Conservation (phyloP, 345 rosid species). For the Limnanthes douglasii region DNA sequence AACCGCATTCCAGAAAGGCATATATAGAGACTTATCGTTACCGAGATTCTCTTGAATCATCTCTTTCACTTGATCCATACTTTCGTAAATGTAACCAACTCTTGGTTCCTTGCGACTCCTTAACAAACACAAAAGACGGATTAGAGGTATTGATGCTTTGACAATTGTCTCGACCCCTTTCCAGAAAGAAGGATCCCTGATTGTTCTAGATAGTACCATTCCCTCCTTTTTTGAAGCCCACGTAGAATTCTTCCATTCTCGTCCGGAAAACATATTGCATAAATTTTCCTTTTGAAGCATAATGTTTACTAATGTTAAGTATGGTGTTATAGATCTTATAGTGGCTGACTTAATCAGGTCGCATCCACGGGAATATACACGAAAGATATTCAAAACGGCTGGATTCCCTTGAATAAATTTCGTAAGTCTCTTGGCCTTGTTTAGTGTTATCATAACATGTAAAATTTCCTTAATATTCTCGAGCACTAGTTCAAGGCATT, state of each 20-base stretch:
- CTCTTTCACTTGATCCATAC: constrained; percentile 46
- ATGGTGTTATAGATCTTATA: constrained; percentile 20
- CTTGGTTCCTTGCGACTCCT: constrained; percentile 17
- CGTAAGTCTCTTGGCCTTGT: constrained; percentile 21
- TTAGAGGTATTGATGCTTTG: constrained; percentile 31
- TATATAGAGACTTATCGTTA: constrained; percentile 12
- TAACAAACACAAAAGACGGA: constrained; percentile 21
- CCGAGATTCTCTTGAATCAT: constrained; percentile 17
- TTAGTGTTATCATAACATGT: constrained; percentile 12
- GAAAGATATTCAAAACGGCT: constrained; percentile 13
- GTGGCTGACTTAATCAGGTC: constrained; percentile 22
- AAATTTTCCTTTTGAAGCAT: constrained; percentile 22
- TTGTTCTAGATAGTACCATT: constrained; percentile 14
- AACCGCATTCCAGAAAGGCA: constrained; percentile 34
- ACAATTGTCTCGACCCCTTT: constrained; percentile 21
- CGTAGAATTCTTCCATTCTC: constrained; percentile 18
- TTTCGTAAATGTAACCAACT: constrained; percentile 46
- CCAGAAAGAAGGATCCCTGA: constrained; percentile 35
- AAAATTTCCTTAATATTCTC: constrained; percentile 16
- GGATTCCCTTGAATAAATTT: constrained; percentile 20
- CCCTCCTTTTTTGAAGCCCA: constrained; percentile 20
- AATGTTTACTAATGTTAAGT: constrained; percentile 29
- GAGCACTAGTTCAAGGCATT: constrained; percentile 46
- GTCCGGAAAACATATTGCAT: constrained; percentile 24
- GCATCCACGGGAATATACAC: constrained; percentile 8